These are phyloP conservation scores for Penicillium digitatum DNA, from an alignment of 2,329 filamentous ascomycete species.

Conservation along the genomic window DNA sequence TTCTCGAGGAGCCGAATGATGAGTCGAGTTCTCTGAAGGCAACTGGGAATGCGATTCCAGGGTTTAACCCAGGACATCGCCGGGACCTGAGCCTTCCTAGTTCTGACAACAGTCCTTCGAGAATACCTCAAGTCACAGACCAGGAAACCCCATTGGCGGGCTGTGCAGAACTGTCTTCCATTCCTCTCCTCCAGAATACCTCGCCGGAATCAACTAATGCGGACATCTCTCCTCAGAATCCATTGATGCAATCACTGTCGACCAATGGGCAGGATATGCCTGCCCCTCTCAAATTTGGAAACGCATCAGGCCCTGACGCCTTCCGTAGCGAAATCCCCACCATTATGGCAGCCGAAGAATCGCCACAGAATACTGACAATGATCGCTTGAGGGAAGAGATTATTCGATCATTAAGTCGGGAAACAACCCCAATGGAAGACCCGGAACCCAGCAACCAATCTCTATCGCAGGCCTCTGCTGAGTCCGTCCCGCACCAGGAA, in stretches of 20 bases:
- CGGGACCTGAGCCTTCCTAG: conserved; percentile 58
- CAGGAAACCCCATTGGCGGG: conserved; percentile 42
- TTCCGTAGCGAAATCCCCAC: conserved; percentile 29
- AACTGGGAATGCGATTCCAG: conserved; percentile 26
- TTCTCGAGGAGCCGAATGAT: conserved; percentile 51
- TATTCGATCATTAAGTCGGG: conserved; percentile 46
- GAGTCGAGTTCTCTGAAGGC: conserved; percentile 27
- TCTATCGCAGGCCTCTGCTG: conserved; percentile 21
- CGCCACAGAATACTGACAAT: conserved; percentile 40
- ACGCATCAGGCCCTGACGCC: conserved; percentile 15
- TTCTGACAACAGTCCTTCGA: conserved; percentile 59
- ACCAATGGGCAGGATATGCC: conserved; percentile 23
- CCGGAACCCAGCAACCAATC: conserved; percentile 23
- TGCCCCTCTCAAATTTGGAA: conserved; percentile 34
- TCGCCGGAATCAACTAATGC: conserved; percentile 13
- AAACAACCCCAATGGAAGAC: conserved; percentile 31
- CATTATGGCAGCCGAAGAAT: conserved; percentile 35
- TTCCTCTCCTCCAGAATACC: conserved; percentile 27
- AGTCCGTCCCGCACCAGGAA: conserved; percentile 33
- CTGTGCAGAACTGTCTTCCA: conserved; percentile 43
- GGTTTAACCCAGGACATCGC: conserved; percentile 53
- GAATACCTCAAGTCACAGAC: conserved; percentile 52
- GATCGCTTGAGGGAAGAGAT: conserved; percentile 47
- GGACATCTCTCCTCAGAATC: conserved; percentile 1
- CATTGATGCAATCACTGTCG: conserved; percentile 7